Conservation (phyloP, 2,329 filamentous ascomycete genomes). For the Trematosphaeria pertusa region DNA sequence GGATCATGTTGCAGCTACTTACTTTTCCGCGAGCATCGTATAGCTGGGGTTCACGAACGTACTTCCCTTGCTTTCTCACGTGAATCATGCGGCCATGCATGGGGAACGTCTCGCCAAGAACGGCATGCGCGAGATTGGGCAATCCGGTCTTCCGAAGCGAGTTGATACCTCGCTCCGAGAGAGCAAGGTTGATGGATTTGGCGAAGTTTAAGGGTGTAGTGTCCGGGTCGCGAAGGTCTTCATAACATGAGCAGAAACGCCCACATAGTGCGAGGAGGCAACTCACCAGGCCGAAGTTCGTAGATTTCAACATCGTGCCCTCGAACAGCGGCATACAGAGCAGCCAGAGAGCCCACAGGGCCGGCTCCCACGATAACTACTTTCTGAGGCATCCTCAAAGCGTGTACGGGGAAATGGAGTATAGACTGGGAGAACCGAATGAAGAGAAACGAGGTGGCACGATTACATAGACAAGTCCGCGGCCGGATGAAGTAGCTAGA, state of each 20-base stretch:
- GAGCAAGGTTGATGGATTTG: conserved; percentile 95
- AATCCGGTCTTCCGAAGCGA: conserved; percentile 77
- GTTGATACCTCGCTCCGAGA: conserved; percentile 93
- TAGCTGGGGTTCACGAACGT: conserved; percentile 81
- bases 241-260: too few relatives aligned
- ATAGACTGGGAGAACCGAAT: conserved; percentile 1
- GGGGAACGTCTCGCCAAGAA: conserved; percentile 81
- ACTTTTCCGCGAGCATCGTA: conserved; percentile 91
- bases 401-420: conserved; percentile 1
- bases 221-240: conserved; percentile 84
- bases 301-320: conserved; percentile 93
- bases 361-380: conserved; percentile 89
- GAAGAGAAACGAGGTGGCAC: neutral
- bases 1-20: too few relatives aligned
- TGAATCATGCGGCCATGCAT: conserved; percentile 99
- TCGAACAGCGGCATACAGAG: conserved; percentile 87
- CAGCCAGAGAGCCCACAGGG: conserved; percentile 89
- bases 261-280: conserved; percentile 6
- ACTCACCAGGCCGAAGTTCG: conserved; percentile 85
- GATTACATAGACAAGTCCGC: neutral
- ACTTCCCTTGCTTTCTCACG: conserved; percentile 67
- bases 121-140: conserved; percentile 71
- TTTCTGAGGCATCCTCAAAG: conserved; percentile 61
- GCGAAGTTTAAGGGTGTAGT: conserved; percentile 93
- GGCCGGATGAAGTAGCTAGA: conserved; percentile 1